phyloP scores from a whole-genome alignment of 2,329 filamentous ascomycete species.

The Kalmusia sp. region DNA sequence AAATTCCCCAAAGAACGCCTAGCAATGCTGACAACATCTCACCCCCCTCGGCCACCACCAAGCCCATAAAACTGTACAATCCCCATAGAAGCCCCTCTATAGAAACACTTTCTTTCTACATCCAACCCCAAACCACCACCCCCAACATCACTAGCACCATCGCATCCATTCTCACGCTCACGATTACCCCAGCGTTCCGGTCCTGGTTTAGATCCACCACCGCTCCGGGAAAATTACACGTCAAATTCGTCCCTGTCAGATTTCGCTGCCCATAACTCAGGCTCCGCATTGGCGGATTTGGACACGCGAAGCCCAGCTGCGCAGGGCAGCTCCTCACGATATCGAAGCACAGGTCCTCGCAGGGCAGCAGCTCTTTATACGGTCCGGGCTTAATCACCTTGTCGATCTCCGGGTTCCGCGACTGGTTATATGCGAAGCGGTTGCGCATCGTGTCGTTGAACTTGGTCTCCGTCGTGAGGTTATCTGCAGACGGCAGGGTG shows the following conservation, averaged over 20 bases:
- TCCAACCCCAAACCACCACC: conserved; percentile 12
- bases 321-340: conserved; percentile 87
- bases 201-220: conserved; percentile 46
- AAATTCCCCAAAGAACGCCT: conserved; percentile 13
- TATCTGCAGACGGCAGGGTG: conserved; percentile 42
- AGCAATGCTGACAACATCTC: too few relatives aligned
- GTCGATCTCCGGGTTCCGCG: conserved; percentile 78
- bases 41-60: too few relatives aligned
- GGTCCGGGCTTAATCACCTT: conserved; percentile 76
- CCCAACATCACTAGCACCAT: conserved; percentile 18
- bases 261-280: conserved; percentile 36
- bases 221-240: conserved; percentile 51
- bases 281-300: conserved; percentile 45
- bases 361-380: conserved; percentile 92
- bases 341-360: conserved; percentile 84
- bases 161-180: background rate
- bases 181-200: conserved; percentile 13
- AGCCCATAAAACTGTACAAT: too few relatives aligned
- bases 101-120: background rate
- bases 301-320: conserved; percentile 77
- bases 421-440: conserved; percentile 58
- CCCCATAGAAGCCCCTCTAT: background rate
- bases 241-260: conserved; percentile 26
- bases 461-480: conserved; percentile 26
- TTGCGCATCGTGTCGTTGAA: conserved; percentile 34